These are phyloP conservation scores for Rhododendron kiyosumense DNA, from an alignment of 148 eudicot species.

Conservation along the genomic window DNA sequence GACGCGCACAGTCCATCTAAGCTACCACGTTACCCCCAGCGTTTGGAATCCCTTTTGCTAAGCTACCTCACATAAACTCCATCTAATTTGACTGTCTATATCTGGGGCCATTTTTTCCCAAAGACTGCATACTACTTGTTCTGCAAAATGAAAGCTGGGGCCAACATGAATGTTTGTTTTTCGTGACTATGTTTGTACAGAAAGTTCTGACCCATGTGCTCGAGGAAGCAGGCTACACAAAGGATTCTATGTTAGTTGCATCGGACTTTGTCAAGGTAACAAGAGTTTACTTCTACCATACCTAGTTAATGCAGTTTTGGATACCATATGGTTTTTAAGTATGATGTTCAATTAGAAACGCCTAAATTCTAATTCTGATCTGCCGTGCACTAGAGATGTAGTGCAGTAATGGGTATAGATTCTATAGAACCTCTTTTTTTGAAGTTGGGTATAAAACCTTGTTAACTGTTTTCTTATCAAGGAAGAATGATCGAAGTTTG, in stretches of 20 bases:
- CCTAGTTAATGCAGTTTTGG: neutral
- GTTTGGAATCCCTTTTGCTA: no score
- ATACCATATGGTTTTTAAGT: neutral
- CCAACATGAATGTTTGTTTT: neutral
- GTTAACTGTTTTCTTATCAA: neutral
- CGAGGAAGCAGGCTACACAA: constrained; percentile 53
- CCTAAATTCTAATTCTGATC: neutral
- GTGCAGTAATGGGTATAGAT: neutral
- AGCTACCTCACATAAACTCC: no score
- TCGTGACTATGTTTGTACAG: constrained; percentile 19
- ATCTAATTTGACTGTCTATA: no score
- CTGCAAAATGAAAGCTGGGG: neutral
- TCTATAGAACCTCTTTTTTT: neutral
- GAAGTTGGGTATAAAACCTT: neutral
- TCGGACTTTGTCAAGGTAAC: constrained; percentile 54
- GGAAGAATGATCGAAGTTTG: neutral
- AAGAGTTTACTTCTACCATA: neutral
- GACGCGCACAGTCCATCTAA: no score
- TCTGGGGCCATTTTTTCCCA: no score
- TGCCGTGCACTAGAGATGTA: neutral
- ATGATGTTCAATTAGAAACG: neutral
- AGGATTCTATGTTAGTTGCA: constrained; percentile 33
- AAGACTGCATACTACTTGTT: neutral
- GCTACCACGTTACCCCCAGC: no score
- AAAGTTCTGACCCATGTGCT: constrained; percentile 46